Conservation (phyloP, 305 asterid species). For the Euphrasia arctica region DNA sequence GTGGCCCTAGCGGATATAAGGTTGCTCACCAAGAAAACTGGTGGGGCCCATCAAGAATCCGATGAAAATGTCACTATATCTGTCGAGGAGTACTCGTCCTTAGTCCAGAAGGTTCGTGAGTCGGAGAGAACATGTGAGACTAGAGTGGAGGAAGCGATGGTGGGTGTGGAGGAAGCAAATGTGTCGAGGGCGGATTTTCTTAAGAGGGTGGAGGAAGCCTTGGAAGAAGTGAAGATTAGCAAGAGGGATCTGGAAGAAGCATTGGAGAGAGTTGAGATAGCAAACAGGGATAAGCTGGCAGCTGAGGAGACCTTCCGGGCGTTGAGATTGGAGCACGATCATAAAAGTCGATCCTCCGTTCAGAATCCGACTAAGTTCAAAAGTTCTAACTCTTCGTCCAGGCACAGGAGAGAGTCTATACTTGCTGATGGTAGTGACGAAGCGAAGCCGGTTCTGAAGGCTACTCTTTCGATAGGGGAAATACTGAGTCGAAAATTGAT, state of each 20-base stretch:
- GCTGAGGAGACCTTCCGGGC: constrained; percentile 80
- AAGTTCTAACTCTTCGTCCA: constrained; percentile 30
- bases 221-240: constrained; percentile 65
- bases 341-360: constrained; percentile 9
- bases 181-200: constrained; percentile 51
- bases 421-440: constrained; percentile 44
- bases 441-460: constrained; percentile 52
- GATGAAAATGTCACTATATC: constrained; percentile 57
- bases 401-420: constrained; percentile 47
- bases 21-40: constrained; percentile 53
- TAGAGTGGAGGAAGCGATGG: constrained; percentile 45
- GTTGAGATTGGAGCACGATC: constrained; percentile 86
- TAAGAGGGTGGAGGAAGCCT: constrained; percentile 79
- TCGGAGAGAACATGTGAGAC: constrained; percentile 51
- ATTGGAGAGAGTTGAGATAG: constrained; percentile 65
- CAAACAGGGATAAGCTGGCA: constrained; percentile 64
- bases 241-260: constrained; percentile 83
- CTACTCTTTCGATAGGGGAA: constrained; percentile 84
- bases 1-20: constrained; percentile 72
- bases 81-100: constrained; percentile 60
- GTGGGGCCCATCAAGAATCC: constrained; percentile 26
- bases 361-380: constrained; percentile 63
- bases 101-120: constrained; percentile 57
- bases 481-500: constrained; percentile 84
- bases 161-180: constrained; percentile 61